Evolutionary conservation across 495 filamentous ascomycete species (phyloP), one percentile per base, ranked within the genome.

Genomic region (Entonaema liquescens): DNA sequence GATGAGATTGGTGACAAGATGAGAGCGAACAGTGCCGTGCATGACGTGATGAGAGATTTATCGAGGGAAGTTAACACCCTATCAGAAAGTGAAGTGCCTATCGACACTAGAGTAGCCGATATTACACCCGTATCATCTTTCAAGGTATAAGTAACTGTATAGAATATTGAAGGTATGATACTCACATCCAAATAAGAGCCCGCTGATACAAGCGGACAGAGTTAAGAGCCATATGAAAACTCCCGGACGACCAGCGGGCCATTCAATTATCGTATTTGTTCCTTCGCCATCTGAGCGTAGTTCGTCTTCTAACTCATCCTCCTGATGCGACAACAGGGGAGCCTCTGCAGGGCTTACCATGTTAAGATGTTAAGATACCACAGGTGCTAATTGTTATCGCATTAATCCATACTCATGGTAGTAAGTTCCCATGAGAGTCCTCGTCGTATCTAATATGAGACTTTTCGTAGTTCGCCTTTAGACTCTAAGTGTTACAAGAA

Each of bases 161-260:
- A 40, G 21, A 57, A 59, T 21, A 59, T 74, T 25, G 21, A 38
- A 29, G 40, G 25, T 6, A 26, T 11, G 26, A 49, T 59, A 89
- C 92, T 86, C 85, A 86, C 94, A 97, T 65, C 94, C 94, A 80
- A 97, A 97, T 1, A 97, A 78, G 13, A 97, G 83, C 5, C 94
- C 94, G 65, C 90, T 93, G 31, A 97, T 91, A 4, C 92, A 93
- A 8, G 94, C 93, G 23, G 90, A 89, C 56, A 93, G 82, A 2
- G 94, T 93, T 13, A 97, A 81, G 2, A 88, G 78, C 91, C 92
- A 95, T 62, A 96, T 81, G 52, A 85, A 88, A 33, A 81, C 59
- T 0, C 81, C 76, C 7, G 80, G 79, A 12, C 68, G 58, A 9
- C 67, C 70, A 11, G 63, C 31, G 15, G 76, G 71, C 64, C 64